Evolutionary conservation across 768 basidiomycete species (phyloP).

Genomic region (Boletus reticulatus): DNA sequence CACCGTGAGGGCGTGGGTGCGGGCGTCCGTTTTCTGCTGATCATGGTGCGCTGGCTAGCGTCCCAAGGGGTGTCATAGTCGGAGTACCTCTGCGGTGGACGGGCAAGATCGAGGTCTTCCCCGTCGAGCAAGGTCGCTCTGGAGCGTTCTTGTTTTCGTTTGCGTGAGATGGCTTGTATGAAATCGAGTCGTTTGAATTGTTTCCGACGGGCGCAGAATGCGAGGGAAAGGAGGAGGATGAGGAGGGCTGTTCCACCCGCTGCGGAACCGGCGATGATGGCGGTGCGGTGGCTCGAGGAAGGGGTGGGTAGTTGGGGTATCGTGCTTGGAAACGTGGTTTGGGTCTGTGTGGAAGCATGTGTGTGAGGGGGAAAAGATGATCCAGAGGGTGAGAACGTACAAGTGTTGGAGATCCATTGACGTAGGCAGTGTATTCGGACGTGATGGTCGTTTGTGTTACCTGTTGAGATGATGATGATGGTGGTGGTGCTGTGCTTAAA

Average conservation of each 20-base stretch:
- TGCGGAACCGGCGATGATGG: conserved; percentile 43
- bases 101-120: conserved; percentile 4
- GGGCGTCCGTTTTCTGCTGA: background rate
- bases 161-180: conserved; percentile 26
- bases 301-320: conserved; percentile 6
- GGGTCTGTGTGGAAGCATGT: conserved; percentile 5
- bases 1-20: background rate
- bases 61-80: conserved; percentile 23
- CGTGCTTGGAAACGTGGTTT: conserved; percentile 15
- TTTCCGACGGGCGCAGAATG: conserved; percentile 39
- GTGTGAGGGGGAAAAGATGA: background rate
- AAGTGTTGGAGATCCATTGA: conserved; percentile 11
- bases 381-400: conserved; percentile 13
- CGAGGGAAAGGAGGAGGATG: conserved; percentile 32
- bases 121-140: conserved; percentile 23
- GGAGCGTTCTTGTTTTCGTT: conserved; percentile 16
- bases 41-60: background rate
- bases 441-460: conserved; percentile 17
- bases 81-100: conserved; percentile 10
- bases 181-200: conserved; percentile 34
- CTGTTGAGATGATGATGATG: conserved; percentile 7
- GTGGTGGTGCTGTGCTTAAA: background rate
- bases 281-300: conserved; percentile 29
- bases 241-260: conserved; percentile 37
- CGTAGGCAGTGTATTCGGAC: conserved; percentile 15